Base-by-base conservation (phyloP, 495 filamentous ascomycete genomes). In the Penicillium samsonianum region DNA sequence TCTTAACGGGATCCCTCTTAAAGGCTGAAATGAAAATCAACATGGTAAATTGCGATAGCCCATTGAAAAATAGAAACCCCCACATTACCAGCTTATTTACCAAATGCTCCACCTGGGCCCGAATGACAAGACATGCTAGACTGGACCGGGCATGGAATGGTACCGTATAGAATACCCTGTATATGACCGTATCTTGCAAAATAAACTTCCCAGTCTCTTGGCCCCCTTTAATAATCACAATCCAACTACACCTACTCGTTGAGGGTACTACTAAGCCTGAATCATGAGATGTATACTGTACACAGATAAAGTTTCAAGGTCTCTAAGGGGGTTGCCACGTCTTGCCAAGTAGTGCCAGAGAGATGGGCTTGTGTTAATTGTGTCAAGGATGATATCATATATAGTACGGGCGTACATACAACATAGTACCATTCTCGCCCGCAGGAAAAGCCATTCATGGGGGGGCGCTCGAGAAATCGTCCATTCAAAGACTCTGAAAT, bases 1-100 rank as follows among this genome's bases (percentile, higher is more conserved):
- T 31, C 2, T 37, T n/a, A 16, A 16, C 23, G 23, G 23, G 23
- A 25, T 25, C 2, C 23, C 31, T 37, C 35, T 38, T 22, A 23
- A 43, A 22, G 8, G 5, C 5, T 16, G 37, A 40, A 40, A 14
- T 11, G 40, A 23, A 20, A 42, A n/a, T 47, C 5, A 26, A 30
- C n/a, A 33, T 33, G 35, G 62, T 33, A 61, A 55, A 64, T 64
- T 64, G 55, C 62, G 62, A 64, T 58, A 58, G 59, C 55, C 60
- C 25, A 58, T 35, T 30, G 22, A 30, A 35, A 45, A 42, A 57
- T 43, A 40, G 11, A 25, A 47, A 53, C 49, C 57, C 50, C 55
- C 55, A 58, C 55, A 58, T 45, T 58, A 44, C 30, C 37, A 35
- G 33, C 16, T 38, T 38, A 38, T 38, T 28, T 52, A 51, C 48